Conservation (phyloP, 2,329 filamentous ascomycete species). For the Microcyclosporella mali region DNA sequence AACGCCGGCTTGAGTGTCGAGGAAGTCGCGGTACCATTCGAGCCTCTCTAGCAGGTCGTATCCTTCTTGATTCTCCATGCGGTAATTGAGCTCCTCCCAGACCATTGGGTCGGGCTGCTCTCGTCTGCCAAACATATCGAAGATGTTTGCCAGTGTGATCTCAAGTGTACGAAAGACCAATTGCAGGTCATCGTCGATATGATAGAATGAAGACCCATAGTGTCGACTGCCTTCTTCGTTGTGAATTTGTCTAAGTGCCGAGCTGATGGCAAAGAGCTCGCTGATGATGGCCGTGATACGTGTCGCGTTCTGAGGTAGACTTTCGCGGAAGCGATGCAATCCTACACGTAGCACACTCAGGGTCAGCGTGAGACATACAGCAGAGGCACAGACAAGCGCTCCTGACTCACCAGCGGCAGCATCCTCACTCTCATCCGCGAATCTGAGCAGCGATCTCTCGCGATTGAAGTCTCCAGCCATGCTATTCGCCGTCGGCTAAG, state of each 20-base stretch:
- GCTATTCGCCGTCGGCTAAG: slow-evolving; percentile 9
- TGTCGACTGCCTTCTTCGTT: slow-evolving; percentile 37
- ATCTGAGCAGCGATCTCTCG: slow-evolving; percentile 11
- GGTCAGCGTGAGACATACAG: slow-evolving; percentile 36
- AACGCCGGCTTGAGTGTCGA: slow-evolving; percentile 33
- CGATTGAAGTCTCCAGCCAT: slow-evolving; percentile 9
- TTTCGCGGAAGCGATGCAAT: slow-evolving; percentile 45
- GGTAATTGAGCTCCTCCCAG: slow-evolving; percentile 46
- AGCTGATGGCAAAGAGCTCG: slow-evolving; percentile 50
- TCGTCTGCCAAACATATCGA: slow-evolving; percentile 40
- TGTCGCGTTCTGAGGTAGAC: slow-evolving; percentile 46
- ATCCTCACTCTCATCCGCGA: slow-evolving; percentile 15
- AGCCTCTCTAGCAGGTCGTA: slow-evolving; percentile 44
- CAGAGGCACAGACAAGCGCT: not conserved
- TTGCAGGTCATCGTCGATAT: slow-evolving; percentile 44
- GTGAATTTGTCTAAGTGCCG: slow-evolving; percentile 45
- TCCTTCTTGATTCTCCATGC: slow-evolving; percentile 43
- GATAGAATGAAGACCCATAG: slow-evolving; percentile 34
- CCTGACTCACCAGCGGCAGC: slow-evolving; percentile 8
- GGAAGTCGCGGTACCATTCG: slow-evolving; percentile 45
- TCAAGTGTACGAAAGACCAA: slow-evolving; percentile 45
- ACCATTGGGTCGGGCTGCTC: slow-evolving; percentile 41
- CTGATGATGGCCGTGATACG: slow-evolving; percentile 51
- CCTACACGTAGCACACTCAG: slow-evolving; percentile 45
- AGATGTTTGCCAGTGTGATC: slow-evolving; percentile 48